Evolutionary conservation across 495 filamentous ascomycete species (phyloP), one percentile per base, ranked within the genome.

Genomic region (Ramalina peruviana): DNA sequence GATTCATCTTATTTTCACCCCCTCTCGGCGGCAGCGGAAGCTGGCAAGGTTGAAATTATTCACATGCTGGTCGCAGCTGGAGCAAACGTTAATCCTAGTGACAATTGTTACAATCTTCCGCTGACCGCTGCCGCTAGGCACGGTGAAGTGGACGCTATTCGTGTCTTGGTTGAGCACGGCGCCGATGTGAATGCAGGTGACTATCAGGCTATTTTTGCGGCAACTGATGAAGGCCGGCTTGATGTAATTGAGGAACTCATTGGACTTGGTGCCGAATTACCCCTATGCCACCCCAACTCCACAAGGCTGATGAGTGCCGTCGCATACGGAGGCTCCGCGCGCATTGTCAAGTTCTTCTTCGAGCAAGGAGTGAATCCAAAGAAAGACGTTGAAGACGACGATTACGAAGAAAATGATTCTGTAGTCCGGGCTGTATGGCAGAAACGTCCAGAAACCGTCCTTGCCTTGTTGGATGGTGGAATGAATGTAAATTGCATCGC

Each of bases 161-260:
- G 41, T 17, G 4, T 58, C 13, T 40, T 58, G 16, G 9, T 58
- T 4, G 20, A 50, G n/a, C 33, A 47, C n/a, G 41, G 46, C n/a
- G 40, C 54, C 16, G 44, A 52, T 12, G 23, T 50, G 9, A 51
- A 58, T 43, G 42, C 49, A 7, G 36, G 36, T 16, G 36, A 30
- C 33, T 43, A 43, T 43, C 47, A 30, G 30, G 46, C 55, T 20
- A 16, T 57, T 6, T 12, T 46, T 25, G 21, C 42, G 20, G 46
- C 53, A 23, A 30, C 17, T 27, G 25, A 33, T 17, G 13, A 16
- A 20, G 53, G 55, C 6, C 17, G 51, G 38, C 16, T 37, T n/a
- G 27, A 46, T 33, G 44, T 48, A 10, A 42, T 47, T 12, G 26
- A 51, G 30, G 6, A 51, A 13, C 48, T 57, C 12, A 27, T 57